Evolutionary conservation across 2,329 filamentous ascomycete genomes (phyloP), one percentile per base, ranked within the genome.

Genomic region (Epichloe hybrida): DNA sequence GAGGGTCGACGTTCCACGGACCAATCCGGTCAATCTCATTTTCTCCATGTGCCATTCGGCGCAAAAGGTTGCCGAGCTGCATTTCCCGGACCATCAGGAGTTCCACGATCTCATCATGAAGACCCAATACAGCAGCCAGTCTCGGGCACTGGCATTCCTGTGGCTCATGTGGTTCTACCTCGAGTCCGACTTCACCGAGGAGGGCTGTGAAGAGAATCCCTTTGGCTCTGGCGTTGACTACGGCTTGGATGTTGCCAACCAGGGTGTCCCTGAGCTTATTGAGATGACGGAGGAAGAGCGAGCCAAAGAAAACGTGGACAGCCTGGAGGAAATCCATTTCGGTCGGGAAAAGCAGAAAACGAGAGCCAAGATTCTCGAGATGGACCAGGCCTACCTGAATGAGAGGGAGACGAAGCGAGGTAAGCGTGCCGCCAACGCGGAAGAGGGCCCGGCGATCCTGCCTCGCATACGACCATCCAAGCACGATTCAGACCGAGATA

Each of bases 121-220:
- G 62, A 83, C 84, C 1, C 84, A 86, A 23, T 77, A 88, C 54
- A 88, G 83, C 52, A 97, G 90, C 66, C 71, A 75, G 57, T 95
- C 88, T 54, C 80, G 93, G 55, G 90, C 93, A 1, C 82, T 73
- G 43, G 91, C 91, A 0, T 98, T 98, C 59, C 71, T 98, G 20
- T 98, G 93, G 93, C 73, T 98, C 55, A 94, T 98, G 82, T 98
- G 93, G 93, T 96, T 93, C 74, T 97, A 98, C 63, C 77, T 98
- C 17, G 93, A 98, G 65, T 95, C 90, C 31, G 88, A 96, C 64
- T 97, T 96, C 58, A 87, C 87, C 0, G 81, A 85, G 58, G 87
- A 95, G 60, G 88, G 87, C 51, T 91, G 88, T 43, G 77, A 88
- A 46, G 84, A 87, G 58, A 98, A 98, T 61, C 93, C 93, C 0